phyloP scores from a whole-genome alignment of 495 filamentous ascomycete genomes.

The Aspergillus sparsus region DNA sequence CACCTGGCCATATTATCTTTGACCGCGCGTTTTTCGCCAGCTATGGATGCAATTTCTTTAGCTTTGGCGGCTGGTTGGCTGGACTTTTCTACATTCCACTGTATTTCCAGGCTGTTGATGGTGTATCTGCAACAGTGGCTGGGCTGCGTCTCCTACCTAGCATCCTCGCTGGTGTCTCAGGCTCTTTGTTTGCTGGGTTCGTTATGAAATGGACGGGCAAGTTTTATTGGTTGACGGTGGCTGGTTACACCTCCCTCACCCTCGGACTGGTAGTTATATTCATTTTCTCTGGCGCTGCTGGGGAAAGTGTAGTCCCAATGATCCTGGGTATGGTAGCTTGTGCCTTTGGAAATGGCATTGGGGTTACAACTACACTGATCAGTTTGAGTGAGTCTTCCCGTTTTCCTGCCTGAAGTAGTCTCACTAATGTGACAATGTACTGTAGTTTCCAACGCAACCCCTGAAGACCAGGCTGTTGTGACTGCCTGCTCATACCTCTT shows the following conservation, averaged over 20 bases:
- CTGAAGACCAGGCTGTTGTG: conserved; percentile 71
- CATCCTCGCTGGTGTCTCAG: conserved; percentile 62
- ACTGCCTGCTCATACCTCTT: conserved; percentile 89
- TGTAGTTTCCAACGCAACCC: conserved; percentile 66
- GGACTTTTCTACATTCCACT: conserved; percentile 75
- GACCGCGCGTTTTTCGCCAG: conserved; percentile 65
- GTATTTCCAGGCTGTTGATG: conserved; percentile 75
- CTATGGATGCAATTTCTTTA: conserved; percentile 77
- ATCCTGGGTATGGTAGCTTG: conserved; percentile 56
- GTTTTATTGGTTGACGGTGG: conserved; percentile 74
- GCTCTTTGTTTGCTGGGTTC: conserved; percentile 68
- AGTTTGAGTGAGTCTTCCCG: conserved; percentile 51
- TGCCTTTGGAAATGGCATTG: conserved; percentile 65
- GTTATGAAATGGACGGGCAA: conserved; percentile 75
- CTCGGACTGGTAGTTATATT: conserved; percentile 57
- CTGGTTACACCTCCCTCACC: conserved; percentile 53
- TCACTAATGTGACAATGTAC: conserved; percentile 25
- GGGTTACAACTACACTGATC: conserved; percentile 70
- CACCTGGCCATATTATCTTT: conserved; percentile 78
- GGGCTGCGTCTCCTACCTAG: conserved; percentile 69
- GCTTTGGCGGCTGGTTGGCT: conserved; percentile 65
- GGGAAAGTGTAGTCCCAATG: conserved; percentile 48
- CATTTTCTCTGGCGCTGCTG: conserved; percentile 58
- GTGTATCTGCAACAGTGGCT: conserved; percentile 62
- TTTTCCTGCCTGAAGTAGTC: not conserved